Base-by-base conservation (phyloP, 495 filamentous ascomycete genomes). In the Gamarada debralockiae region DNA sequence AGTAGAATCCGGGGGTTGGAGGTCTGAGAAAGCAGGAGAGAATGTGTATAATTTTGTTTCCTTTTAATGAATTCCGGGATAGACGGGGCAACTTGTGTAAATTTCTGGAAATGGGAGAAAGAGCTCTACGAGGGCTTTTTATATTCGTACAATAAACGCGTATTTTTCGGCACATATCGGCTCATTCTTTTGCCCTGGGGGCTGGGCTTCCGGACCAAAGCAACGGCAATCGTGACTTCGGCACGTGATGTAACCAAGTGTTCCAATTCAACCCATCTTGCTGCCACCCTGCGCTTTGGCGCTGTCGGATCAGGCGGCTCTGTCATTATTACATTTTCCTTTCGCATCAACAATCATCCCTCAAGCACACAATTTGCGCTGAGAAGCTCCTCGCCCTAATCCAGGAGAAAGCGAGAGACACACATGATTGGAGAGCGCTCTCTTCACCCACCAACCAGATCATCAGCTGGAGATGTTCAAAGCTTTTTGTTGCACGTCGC, bases 11-110 rank as follows among this genome's bases (percentile, higher is more conserved):
- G 14, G 9, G 27, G 20, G 14, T 25, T 7, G 21, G 13, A 27
- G 47, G 24, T n/a, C n/a, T 47, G 48, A 10, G n/a, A 43, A 38
- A 29, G 38, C 9, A 24, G 15, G 43, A 33, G 48, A 50, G 2
- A 8, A 50, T n/a, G 15, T 23, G 27, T 40, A 34, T 24, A 22
- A 13, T 39, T 18, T 45, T 33, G 49, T 51, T 55, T 42, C 23
- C 25, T 55, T 46, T 52, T 60, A 34, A 60, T 49, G 52, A 55
- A 25, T 13, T 51, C 50, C 27, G 44, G 57, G 52, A 55, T 59
- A 59, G 52, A 56, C n/a, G 21, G 52, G 43, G 13, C 12, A 9
- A 44, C 31, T 25, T 23, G 15, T 43, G 5, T 22, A 23, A 7
- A 43, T 43, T 43, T 22, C 20, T 27, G 24, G 13, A 15, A 15